These are phyloP conservation scores for Hypomontagnella monticulosa DNA, from an alignment of 495 filamentous ascomycete genomes.

Conservation along the genomic window DNA sequence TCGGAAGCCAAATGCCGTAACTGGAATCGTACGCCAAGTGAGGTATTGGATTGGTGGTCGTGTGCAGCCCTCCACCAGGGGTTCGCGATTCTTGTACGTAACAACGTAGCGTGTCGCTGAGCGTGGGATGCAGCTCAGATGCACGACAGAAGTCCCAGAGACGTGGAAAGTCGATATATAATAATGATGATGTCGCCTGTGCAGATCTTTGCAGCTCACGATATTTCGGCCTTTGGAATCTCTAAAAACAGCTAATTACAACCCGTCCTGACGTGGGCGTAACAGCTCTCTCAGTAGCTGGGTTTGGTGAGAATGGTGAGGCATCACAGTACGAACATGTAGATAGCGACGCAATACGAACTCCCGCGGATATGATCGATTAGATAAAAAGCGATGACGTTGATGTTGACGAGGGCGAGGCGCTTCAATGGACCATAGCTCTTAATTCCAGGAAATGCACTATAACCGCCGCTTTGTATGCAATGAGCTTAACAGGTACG, in stretches of 20 bases:
- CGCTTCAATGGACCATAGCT: slow-evolving; percentile 15
- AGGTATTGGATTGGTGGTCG: slow-evolving; percentile 44
- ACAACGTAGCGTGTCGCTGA: slow-evolving; percentile 35
- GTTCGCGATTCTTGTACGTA: slow-evolving; percentile 42
- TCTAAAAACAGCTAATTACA: slow-evolving; percentile 14
- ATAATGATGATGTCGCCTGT: slow-evolving; percentile 38
- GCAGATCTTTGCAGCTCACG: slow-evolving; percentile 32
- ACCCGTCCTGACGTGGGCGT: slow-evolving; percentile 25
- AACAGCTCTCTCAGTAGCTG: slow-evolving; percentile 44
- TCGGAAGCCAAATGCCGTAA: slow-evolving; percentile 31
- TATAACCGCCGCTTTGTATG: too few species aligned
- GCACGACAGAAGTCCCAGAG: slow-evolving; percentile 44
- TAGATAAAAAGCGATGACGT: slow-evolving; percentile 5
- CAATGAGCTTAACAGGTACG: neutral
- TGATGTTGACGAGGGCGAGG: neutral
- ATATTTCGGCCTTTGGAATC: neutral
- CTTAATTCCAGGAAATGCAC: slow-evolving; percentile 3
- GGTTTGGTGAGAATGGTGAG: slow-evolving; percentile 40
- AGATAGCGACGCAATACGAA: slow-evolving; percentile 19
- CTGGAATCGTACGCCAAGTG: slow-evolving; percentile 30
- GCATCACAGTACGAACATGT: slow-evolving; percentile 40
- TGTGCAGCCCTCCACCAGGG: slow-evolving; percentile 50
- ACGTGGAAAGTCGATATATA: slow-evolving; percentile 43
- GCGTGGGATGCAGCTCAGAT: slow-evolving; percentile 39
- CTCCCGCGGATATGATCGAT: slow-evolving; percentile 4